phyloP scores from a whole-genome alignment of 139 green algal species.

The Nannochloris sp. region DNA sequence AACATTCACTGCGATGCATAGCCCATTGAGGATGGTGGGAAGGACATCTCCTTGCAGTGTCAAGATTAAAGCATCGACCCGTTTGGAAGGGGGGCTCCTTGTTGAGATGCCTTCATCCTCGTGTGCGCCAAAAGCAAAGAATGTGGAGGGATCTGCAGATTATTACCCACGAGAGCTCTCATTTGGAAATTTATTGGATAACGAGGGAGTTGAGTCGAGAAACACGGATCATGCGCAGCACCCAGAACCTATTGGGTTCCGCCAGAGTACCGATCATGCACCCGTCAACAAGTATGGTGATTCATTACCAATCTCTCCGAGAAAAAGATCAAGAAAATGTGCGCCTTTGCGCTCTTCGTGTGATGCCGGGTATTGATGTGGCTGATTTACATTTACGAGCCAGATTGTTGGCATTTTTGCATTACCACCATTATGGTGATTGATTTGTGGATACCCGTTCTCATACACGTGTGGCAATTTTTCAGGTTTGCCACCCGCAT shows the following conservation, averaged over 20 bases:
- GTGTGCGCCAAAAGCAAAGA: too few species aligned
- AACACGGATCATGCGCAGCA: background rate
- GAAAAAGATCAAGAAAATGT: background rate
- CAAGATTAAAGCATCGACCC: background rate
- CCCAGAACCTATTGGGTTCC: too few species aligned
- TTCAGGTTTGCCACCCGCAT: too few species aligned
- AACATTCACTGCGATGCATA: background rate
- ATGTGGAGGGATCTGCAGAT: too few species aligned
- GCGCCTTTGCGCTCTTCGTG: too few species aligned
- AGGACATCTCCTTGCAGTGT: conserved; percentile 6
- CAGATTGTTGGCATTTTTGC: too few species aligned
- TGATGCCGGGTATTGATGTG: too few species aligned
- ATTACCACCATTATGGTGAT: too few species aligned
- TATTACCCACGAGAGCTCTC: background rate
- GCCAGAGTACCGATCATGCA: too few species aligned
- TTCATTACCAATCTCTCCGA: background rate
- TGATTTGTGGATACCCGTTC: too few species aligned
- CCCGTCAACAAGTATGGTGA: background rate
- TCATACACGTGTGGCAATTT: too few species aligned
- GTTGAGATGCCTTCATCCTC: background rate
- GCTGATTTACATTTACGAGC: too few species aligned
- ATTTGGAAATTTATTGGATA: background rate
- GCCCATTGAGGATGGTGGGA: conserved; percentile 7
- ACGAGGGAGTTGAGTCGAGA: background rate
- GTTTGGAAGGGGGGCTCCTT: background rate